These are phyloP conservation scores for Penstemon newberryi DNA, from an alignment of 257 asterid species.

Conservation along the genomic window DNA sequence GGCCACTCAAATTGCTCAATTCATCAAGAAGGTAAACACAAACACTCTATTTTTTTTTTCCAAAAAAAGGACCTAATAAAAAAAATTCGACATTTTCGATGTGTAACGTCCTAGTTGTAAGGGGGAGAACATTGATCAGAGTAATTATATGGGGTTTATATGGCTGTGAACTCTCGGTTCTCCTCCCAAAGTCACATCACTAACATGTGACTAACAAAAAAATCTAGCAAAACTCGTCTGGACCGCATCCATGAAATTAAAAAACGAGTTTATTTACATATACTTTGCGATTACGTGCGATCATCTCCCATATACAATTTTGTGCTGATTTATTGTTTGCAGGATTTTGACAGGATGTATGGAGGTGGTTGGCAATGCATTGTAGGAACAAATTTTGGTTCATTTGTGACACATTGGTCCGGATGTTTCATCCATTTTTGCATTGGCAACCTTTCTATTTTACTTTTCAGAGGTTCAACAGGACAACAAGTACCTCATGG, in stretches of 20 bases:
- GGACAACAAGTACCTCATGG: constrained; percentile 25
- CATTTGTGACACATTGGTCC: constrained; percentile 82
- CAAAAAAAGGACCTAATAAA: neutral
- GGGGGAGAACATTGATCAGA: too few species aligned
- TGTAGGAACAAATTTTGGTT: constrained; percentile 89
- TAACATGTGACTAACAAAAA: too few species aligned
- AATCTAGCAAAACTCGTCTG: too few species aligned
- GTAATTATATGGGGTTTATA: too few species aligned
- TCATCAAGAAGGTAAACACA: constrained; percentile 58
- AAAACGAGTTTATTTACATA: too few species aligned
- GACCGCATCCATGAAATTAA: too few species aligned
- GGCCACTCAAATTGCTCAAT: constrained; percentile 75
- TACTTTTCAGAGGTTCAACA: constrained; percentile 70
- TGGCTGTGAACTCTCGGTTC: too few species aligned
- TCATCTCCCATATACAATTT: too few species aligned
- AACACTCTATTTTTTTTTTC: neutral
- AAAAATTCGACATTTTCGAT: too few species aligned
- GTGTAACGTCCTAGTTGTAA: too few species aligned
- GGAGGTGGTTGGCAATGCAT: constrained; percentile 92
- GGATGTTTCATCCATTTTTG: constrained; percentile 81
- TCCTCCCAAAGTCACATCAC: too few species aligned
- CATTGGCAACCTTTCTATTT: constrained; percentile 68
- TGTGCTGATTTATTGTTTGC: constrained; percentile 12
- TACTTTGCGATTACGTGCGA: too few species aligned
- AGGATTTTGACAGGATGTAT: constrained; percentile 68